Conservation (phyloP, 1,139 yeast genomes). For the Taphrina betulina region DNA sequence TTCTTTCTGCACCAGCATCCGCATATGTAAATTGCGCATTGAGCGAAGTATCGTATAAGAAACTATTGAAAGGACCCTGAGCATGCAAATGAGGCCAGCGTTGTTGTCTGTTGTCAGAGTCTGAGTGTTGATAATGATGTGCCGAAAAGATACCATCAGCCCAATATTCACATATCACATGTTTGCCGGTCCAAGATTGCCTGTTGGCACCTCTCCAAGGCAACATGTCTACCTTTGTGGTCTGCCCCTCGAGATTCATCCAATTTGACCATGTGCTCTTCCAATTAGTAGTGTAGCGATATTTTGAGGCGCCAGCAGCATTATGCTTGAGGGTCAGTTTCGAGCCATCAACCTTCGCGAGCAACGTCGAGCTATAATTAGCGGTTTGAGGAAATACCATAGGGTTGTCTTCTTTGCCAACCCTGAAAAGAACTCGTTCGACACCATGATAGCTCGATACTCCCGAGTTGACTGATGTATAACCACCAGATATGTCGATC, state of each 20-base stretch:
- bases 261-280: constrained; percentile 29
- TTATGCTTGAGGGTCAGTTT: constrained; percentile 25
- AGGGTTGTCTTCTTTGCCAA: constrained; percentile 31
- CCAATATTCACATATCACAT: constrained; percentile 33
- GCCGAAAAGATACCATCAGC: constrained; percentile 21
- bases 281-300: constrained; percentile 29
- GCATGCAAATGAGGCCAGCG: constrained; percentile 32
- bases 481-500: constrained; percentile 11
- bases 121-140: constrained; percentile 32
- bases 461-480: neutral
- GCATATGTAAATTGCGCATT: constrained; percentile 7
- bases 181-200: constrained; percentile 31
- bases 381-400: constrained; percentile 27
- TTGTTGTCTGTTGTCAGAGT: neutral
- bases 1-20: constrained; percentile 5
- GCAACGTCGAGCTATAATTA: constrained; percentile 12
- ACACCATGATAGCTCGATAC: constrained; percentile 11
- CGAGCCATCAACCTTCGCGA: constrained; percentile 6
- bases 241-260: constrained; percentile 2
- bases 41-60: constrained; percentile 26
- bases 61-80: constrained; percentile 28
- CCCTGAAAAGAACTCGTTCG: constrained; percentile 18
- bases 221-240: constrained; percentile 5
- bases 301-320: constrained; percentile 31
- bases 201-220: constrained; percentile 31